These are phyloP conservation scores for Scutellaria barbata DNA, from an alignment of 257 asterid species.

Conservation along the genomic window DNA sequence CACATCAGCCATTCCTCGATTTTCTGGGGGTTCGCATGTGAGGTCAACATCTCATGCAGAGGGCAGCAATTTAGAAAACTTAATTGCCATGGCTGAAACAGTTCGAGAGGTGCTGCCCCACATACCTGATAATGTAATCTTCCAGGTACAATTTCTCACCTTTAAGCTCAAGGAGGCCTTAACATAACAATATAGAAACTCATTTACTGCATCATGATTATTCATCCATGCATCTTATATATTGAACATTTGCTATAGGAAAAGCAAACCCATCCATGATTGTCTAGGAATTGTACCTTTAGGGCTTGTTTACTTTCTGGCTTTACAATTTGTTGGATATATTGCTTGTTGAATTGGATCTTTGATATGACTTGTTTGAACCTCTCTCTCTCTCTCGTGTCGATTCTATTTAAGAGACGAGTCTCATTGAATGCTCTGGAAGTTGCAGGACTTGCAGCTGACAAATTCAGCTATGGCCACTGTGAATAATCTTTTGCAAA, in stretches of 20 bases:
- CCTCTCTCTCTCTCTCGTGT: too few species aligned
- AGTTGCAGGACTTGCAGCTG: constrained; percentile 71
- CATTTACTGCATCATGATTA: constrained; percentile 6
- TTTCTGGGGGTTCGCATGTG: constrained; percentile 48
- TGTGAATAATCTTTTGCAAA: constrained; percentile 46
- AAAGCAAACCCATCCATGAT: neutral
- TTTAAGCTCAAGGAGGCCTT: neutral
- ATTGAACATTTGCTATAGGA: neutral
- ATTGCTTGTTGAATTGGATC: too few species aligned
- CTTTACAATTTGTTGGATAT: neutral
- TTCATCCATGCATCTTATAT: neutral
- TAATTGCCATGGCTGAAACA: constrained; percentile 72
- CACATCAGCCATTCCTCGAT: constrained; percentile 41
- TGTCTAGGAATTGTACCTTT: neutral
- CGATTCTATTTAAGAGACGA: neutral
- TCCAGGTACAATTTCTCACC: constrained; percentile 54
- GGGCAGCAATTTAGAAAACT: constrained; percentile 52
- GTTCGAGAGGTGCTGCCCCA: constrained; percentile 84
- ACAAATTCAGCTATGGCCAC: constrained; percentile 63
- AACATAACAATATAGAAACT: too few species aligned
- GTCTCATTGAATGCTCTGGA: constrained; percentile 7
- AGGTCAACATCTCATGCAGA: constrained; percentile 48
- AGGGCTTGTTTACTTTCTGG: neutral
- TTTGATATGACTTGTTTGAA: too few species aligned
- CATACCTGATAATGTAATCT: constrained; percentile 70